phyloP scores from a whole-genome alignment of 176 grass and related monocot genomes.

The Chloris gayana region DNA sequence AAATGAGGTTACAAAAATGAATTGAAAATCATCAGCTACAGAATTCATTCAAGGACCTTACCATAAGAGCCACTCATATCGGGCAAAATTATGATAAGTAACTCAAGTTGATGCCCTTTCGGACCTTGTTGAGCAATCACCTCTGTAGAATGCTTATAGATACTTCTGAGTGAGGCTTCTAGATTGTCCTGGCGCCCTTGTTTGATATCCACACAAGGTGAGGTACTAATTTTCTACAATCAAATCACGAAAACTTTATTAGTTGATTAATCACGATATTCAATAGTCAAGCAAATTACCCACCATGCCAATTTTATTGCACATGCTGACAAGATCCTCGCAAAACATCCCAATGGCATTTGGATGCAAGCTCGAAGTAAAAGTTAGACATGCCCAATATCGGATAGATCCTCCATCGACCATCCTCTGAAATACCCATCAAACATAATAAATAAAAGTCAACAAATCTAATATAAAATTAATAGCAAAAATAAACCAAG shows the following conservation, averaged over 20 bases:
- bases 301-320: constrained; percentile 63
- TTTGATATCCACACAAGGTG: constrained; percentile 45
- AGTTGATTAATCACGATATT: not conserved
- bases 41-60: constrained; percentile 23
- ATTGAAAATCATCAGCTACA: not conserved
- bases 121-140: constrained; percentile 31
- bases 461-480: not conserved
- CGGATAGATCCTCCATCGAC: constrained; percentile 53
- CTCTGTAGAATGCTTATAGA: constrained; percentile 37
- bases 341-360: constrained; percentile 51
- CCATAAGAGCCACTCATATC: constrained; percentile 64
- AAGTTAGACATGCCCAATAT: constrained; percentile 58
- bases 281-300: not conserved
- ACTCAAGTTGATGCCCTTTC: constrained; percentile 39
- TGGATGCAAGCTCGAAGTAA: constrained; percentile 33
- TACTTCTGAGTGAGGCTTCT: constrained; percentile 53
- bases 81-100: constrained; percentile 67
- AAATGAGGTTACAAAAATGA: not conserved
- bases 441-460: not conserved
- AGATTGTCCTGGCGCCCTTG: constrained; percentile 37
- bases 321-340: constrained; percentile 24
- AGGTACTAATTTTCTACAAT: constrained; percentile 34
- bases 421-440: constrained; percentile 39
- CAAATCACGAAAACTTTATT: not conserved
- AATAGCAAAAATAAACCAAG: too few species aligned